Conservation (phyloP, 495 filamentous ascomycete species). For the Hypomontagnella submonticulosa region DNA sequence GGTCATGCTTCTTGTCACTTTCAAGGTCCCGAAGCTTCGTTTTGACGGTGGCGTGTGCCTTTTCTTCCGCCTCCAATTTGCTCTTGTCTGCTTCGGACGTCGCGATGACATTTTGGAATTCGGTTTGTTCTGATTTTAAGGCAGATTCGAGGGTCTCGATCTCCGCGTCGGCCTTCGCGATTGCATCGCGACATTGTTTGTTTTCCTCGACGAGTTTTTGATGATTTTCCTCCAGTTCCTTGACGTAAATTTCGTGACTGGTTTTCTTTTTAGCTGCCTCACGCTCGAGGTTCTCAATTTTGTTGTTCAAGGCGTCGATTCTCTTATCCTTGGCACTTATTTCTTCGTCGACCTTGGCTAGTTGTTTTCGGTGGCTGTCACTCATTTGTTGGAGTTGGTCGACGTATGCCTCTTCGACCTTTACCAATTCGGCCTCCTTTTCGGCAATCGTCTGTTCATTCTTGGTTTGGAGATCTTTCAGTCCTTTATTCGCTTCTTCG, state of each 20-base stretch:
- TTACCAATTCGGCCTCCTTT: not conserved
- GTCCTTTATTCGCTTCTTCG: not conserved
- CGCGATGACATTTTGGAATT: not conserved
- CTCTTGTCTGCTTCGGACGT: not conserved
- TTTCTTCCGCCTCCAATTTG: not conserved
- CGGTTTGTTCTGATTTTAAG: not conserved
- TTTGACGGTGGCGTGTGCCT: not conserved
- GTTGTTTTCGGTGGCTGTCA: not conserved
- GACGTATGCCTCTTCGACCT: not conserved
- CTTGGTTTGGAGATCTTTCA: not conserved
- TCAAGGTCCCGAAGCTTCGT: not conserved
- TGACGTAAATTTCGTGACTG: not conserved
- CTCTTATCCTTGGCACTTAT: not conserved
- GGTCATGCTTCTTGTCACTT: not conserved
- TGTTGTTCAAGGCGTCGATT: not conserved
- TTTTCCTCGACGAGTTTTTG: not conserved
- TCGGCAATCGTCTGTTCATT: too few relatives aligned
- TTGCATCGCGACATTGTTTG: too few relatives aligned
- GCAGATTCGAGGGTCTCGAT: too few relatives aligned
- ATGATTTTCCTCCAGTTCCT: not conserved
- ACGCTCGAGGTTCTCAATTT: not conserved
- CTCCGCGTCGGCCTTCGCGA: too few relatives aligned
- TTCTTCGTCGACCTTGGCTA: constrained; percentile 5
- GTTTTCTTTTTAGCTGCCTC: not conserved
- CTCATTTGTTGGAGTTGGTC: not conserved